A percentile compares a stretch with the other conserved stretches of the same genome.
Evolutionary conservation across 108 stramenopile genomes (phyloP).

Genomic region (Cyclotella choctawhatcheeana): DNA sequence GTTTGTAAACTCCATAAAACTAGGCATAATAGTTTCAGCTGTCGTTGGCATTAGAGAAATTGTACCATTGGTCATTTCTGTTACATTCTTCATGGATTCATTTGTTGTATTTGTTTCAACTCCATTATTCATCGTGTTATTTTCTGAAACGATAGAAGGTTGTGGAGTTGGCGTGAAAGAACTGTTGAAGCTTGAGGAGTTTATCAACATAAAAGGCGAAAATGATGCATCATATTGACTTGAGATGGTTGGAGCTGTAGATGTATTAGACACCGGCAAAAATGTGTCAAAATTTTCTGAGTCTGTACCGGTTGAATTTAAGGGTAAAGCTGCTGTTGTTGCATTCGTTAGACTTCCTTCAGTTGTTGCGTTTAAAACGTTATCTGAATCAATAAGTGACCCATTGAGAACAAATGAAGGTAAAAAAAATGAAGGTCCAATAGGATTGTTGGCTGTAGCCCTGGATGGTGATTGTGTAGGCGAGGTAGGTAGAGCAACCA

Average conservation of each 20-base stretch:
- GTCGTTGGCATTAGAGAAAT: too few relatives aligned
- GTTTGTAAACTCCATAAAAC: too few relatives aligned
- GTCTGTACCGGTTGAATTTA: slow-evolving; percentile 2
- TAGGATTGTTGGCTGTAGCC: not conserved
- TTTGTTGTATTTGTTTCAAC: slow-evolving; percentile 7
- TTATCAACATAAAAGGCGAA: not conserved
- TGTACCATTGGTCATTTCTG: not conserved
- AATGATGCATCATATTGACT: not conserved
- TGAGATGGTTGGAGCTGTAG: not conserved
- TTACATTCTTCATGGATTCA: not conserved
- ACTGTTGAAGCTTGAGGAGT: not conserved
- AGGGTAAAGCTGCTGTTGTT: not conserved
- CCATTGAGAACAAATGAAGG: not conserved
- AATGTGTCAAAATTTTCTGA: not conserved
- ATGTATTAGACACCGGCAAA: not conserved
- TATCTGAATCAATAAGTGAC: not conserved
- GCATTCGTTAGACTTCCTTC: not conserved
- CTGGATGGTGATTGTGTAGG: not conserved
- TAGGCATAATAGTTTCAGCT: too few relatives aligned
- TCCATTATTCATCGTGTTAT: not conserved
- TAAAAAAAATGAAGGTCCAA: not conserved
- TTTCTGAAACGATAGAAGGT: slow-evolving; percentile 1
- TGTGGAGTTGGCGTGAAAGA: slow-evolving; percentile 1
- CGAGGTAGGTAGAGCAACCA: not conserved
- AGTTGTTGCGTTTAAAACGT: not conserved